Conservation (phyloP, 2,329 filamentous ascomycete genomes). For the Fusarium multiceps region DNA sequence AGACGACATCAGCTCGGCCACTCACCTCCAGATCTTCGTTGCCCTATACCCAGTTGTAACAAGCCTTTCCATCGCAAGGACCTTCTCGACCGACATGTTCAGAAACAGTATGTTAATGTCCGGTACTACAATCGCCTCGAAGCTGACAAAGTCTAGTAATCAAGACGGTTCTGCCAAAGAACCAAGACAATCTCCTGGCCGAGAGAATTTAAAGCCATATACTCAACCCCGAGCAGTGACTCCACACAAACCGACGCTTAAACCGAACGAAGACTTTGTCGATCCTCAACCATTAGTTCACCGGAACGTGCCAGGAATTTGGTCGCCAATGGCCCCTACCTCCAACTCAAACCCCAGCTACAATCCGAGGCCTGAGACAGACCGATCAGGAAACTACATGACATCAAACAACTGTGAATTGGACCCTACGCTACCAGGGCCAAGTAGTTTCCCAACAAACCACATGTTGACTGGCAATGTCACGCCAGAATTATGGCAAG, state of each 20-base stretch:
- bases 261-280: conserved; percentile 5
- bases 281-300: conserved; percentile 14
- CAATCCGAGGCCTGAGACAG: conserved; percentile 24
- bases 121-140: not conserved
- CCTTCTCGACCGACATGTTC: conserved; percentile 67
- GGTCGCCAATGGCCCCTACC: conserved; percentile 36
- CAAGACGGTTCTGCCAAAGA: conserved; percentile 30
- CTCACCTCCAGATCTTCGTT: conserved; percentile 63
- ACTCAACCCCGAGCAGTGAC: conserved; percentile 17
- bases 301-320: conserved; percentile 31
- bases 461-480: conserved; percentile 41
- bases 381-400: conserved; percentile 40
- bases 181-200: conserved; percentile 11
- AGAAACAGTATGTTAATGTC: conserved; percentile 51
- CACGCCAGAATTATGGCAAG: conserved; percentile 48
- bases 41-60: conserved; percentile 65
- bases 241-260: conserved; percentile 6
- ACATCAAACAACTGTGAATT: conserved; percentile 40
- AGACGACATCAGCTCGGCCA: conserved; percentile 73
- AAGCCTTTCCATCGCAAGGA: conserved; percentile 69
- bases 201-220: conserved; percentile 34
- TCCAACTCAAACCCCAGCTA: conserved; percentile 23
- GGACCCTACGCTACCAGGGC: conserved; percentile 29
- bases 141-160: conserved; percentile 38
- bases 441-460: conserved; percentile 27